These are phyloP conservation scores for Lepidium sativum DNA, from an alignment of 345 rosid species.

Conservation along the genomic window DNA sequence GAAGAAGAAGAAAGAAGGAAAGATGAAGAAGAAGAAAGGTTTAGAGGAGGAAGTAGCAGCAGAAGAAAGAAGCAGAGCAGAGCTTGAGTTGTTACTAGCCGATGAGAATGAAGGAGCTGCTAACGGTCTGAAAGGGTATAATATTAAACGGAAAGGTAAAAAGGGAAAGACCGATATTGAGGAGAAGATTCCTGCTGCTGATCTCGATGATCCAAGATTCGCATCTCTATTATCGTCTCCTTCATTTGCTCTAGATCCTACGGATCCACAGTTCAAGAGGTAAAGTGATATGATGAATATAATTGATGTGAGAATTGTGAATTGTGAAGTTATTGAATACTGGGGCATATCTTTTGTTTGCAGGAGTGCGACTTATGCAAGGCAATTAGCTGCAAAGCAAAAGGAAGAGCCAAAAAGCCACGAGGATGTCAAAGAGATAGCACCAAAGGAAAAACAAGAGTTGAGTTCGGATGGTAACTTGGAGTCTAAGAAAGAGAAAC, in stretches of 20 bases:
- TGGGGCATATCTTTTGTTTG: slow-evolving; percentile 3
- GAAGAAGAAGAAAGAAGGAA: slow-evolving; percentile 35
- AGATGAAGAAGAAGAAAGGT: slow-evolving; percentile 19
- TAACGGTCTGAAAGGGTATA: slow-evolving; percentile 67
- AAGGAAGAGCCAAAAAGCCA: slow-evolving; percentile 32
- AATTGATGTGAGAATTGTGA: neutral
- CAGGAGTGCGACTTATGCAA: slow-evolving; percentile 83
- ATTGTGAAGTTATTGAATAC: neutral
- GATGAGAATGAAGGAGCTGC: slow-evolving; percentile 57
- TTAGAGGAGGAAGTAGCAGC: slow-evolving; percentile 30
- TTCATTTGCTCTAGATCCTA: slow-evolving; percentile 79
- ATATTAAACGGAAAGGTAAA: slow-evolving; percentile 60
- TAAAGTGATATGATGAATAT: slow-evolving; percentile 9
- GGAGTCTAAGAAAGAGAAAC: slow-evolving; percentile 35
- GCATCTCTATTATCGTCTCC: slow-evolving; percentile 49
- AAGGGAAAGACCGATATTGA: slow-evolving; percentile 41
- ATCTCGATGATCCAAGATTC: slow-evolving; percentile 63
- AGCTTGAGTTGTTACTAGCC: slow-evolving; percentile 75
- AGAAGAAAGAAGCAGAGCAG: slow-evolving; percentile 61
- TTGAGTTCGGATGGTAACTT: slow-evolving; percentile 6
- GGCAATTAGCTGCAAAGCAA: slow-evolving; percentile 51
- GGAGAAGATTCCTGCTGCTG: slow-evolving; percentile 54
- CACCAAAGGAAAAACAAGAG: slow-evolving; percentile 6
- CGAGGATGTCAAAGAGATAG: slow-evolving; percentile 18
- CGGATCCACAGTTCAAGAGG: slow-evolving; percentile 96